These are phyloP conservation scores for Neopestalotiopsis clavispora DNA, from an alignment of 2,329 filamentous ascomycete genomes.

Conservation along the genomic window DNA sequence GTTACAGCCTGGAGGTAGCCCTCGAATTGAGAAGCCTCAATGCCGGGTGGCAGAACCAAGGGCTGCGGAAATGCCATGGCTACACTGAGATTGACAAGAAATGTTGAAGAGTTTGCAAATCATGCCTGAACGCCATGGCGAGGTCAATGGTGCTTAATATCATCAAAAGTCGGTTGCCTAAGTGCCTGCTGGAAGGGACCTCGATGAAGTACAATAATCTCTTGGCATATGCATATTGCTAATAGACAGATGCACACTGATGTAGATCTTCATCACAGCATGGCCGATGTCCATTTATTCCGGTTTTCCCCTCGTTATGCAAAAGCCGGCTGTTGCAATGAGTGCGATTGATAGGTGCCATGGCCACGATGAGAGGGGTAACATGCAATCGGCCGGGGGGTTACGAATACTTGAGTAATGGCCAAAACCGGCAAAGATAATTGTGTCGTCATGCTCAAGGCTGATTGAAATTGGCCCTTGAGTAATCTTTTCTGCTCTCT, in stretches of 20 bases:
- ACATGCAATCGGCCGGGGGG: no score
- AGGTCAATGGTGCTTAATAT: neutral
- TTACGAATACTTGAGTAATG: no score
- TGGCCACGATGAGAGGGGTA: no score
- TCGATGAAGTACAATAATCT: neutral
- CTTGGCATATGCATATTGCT: neutral
- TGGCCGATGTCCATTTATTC: neutral
- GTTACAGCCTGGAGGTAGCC: constrained; percentile 8
- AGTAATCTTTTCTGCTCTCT: no score
- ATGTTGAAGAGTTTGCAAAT: neutral
- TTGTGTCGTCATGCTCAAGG: no score
- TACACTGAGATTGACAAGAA: neutral
- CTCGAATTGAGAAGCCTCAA: constrained; percentile 8
- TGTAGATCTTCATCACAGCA: neutral
- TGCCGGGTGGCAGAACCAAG: constrained; percentile 3
- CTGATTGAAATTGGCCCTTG: no score
- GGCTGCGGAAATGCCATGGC: neutral
- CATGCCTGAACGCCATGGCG: neutral
- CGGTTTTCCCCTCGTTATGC: neutral
- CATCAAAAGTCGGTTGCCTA: neutral
- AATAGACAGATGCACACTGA: neutral
- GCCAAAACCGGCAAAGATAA: no score
- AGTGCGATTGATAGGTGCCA: no score
- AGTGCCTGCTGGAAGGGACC: neutral
- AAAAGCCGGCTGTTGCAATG: neutral